Base-by-base conservation (phyloP, 139 green algal species). In the Spirogloea muscicola region DNA sequence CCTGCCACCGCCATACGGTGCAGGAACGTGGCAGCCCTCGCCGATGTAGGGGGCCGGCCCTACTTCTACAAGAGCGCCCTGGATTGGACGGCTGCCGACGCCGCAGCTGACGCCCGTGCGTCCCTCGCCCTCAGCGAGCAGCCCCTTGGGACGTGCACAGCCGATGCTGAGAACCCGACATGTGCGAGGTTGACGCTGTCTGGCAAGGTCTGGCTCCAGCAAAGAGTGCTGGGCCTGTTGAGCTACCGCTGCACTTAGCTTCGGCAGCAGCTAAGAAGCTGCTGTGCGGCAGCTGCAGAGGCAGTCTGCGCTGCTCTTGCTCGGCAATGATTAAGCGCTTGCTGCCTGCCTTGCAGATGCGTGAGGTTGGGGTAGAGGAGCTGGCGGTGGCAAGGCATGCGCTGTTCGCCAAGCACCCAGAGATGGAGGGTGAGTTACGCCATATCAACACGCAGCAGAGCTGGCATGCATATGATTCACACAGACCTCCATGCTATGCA, bases 151-250 rank as follows among this genome's bases (percentile, higher is more conserved):
- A 74, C 65, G n/a, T 74, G 65, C 42, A 39, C 38, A 21, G 3
- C 18, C 21, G 65, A 74, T 39, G 43, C 65, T 18, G 65, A 74
- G 21, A 74, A 36, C 65, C 65, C 65, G 0, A 16, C 27, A 27
- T 74, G 65, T 2, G 65, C 65, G 37, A 74, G 66, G 65, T 46
- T 74, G 34, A 74, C 65, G 2, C 44, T 74, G 21, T 74, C 65
- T 29, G 65, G 65, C 34, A 25, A 74, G 64, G 64, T 74, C n/a
- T n/a, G n/a, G n/a, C n/a, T n/a, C n/a, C n/a, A n/a, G n/a, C n/a
- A n/a, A n/a, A n/a, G n/a, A n/a, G n/a, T n/a, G n/a, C n/a, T n/a
- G n/a, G n/a, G n/a, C n/a, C n/a, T n/a, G n/a, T n/a, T n/a, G n/a
- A n/a, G n/a, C n/a, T n/a, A n/a, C n/a, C n/a, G n/a, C n/a, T n/a